Evolutionary conservation across 805 yeast species (phyloP).

Genomic region (Alloascoidea hylecoeti): DNA sequence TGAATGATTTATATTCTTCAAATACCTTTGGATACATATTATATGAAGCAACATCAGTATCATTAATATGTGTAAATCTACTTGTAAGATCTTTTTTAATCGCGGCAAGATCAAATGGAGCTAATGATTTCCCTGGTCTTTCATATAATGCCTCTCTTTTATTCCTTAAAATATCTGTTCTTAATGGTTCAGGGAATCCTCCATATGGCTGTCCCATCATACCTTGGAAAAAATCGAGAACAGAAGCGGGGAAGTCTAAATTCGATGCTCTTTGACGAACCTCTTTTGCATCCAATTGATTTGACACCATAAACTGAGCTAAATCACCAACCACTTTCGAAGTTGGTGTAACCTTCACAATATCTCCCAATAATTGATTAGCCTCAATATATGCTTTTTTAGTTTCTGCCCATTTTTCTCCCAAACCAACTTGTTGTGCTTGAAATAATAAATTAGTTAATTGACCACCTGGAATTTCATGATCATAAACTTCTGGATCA

Average conservation of each 20-base stretch:
- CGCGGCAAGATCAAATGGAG: conserved; percentile 65
- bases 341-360: conserved; percentile 97
- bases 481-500: conserved; percentile 96
- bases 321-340: conserved; percentile 99
- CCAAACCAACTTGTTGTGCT: conserved; percentile 97
- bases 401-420: conserved; percentile 93
- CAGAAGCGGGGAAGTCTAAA: conserved; percentile 97
- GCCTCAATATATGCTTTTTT: conserved; percentile 91
- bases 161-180: conserved; percentile 80
- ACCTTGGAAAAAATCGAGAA: conserved; percentile 97
- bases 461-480: conserved; percentile 99
- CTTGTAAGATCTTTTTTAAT: conserved; percentile 61
- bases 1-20: conserved; percentile 67
- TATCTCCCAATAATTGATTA: conserved; percentile 82
- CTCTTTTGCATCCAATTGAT: conserved; percentile 76
- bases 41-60: conserved; percentile 87
- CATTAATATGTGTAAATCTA: conserved; percentile 71
- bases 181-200: conserved; percentile 98
- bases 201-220: conserved; percentile 99
- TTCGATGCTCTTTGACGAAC: conserved; percentile 77
- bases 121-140: conserved; percentile 87
- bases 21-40: conserved; percentile 97
- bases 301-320: conserved; percentile 99
- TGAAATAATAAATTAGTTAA: conserved; percentile 95
- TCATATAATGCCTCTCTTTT: conserved; percentile 80